Evolutionary conservation across 768 basidiomycete species (phyloP), one percentile per base, ranked within the genome.

Genomic region (Artomyces pyxidatus): DNA sequence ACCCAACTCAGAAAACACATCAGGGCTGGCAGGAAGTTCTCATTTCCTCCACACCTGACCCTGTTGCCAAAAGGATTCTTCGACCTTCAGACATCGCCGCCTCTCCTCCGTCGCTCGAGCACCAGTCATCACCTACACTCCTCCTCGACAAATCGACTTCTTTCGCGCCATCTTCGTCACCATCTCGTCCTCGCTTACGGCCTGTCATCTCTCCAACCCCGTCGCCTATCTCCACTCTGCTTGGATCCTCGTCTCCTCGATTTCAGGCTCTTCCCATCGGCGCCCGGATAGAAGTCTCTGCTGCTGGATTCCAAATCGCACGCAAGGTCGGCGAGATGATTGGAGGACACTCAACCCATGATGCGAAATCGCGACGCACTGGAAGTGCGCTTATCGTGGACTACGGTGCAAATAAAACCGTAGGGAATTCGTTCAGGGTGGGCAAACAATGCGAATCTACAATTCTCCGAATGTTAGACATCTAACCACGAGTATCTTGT

Each of bases 21-120:
- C 70, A 79, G 21, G 91, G 88, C 5, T 97, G 88, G 84, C 78
- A 85, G 45, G 95, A 97, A 67, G 77, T 97, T 2, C 70, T 91
- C 53, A 77, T 97, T 17, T 74, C 76, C 29, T 62, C 65, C 14
- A 59, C 65, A 23, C 61, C 68, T 25, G 78, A 79, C 42, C 72
- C 73, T 21, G 60, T 51, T 42, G 59, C 53, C 45, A 63, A 59
- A 40, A 61, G 62, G 27, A 57, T 61, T 16, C 61, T 57, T 14
- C 60, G 48, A 45, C 52, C 56, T 4, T 50, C 54, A 16, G 45
- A 48, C 22, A 14, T 43, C 54, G 29, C 29, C 14, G 14, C 38
- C 61, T 25, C 47, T 1, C 17, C 52, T 25, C 21, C 17, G 28
- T 51, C 46, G n/a, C n/a, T 14, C 60, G 48, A 45, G 52, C 56